Base-by-base conservation (phyloP, 164 flowering plant genomes). In the Stephania japonica region DNA sequence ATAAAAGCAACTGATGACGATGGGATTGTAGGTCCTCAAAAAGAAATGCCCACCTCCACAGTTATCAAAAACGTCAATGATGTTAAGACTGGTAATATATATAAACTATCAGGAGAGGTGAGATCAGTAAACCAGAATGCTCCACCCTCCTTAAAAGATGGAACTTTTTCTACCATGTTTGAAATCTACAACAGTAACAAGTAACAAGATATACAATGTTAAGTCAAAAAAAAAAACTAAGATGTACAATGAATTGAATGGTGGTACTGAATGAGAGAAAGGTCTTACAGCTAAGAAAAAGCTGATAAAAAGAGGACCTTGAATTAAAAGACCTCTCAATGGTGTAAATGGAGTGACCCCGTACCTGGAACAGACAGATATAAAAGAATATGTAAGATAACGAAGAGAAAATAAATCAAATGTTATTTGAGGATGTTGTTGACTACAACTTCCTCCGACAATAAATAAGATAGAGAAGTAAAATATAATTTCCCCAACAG, bases 121-220 rank as follows among this genome's bases (percentile, higher is more conserved):
- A 94, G 89, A 85, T 94, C 97, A 19, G 83, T 73, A 77, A 94
- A 94, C 97, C 98, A 94, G 41, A 78, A 83, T 11, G 87, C 85
- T 74, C 98, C 98, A 49, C 98, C 98, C 71, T 21, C 72, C 81
- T 90, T 87, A 65, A 94, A 90, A 41, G 98, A 94, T 59, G 97
- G 98, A 49, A 94, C 90, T 71, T 92, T 94, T 72, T 94, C 95
- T 44, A 79, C 90, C 98, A 94, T 92, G 81, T 90, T 89, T 59
- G 73, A 23, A 65, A 94, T 85, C 98, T 94, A 78, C 70, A 83
- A 69, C 63, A 42, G 44, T 13, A 7, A 72, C 65, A 56, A 61
- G 13, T 12, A 74, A 18, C 6, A n/a, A 13, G 56, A 7, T 10
- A 41, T 23, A 38, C 59, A 44, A n/a, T n/a, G 21, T 42, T 43